Conservation (phyloP, 1,139 yeast genomes). For the Candida sanyaensis region DNA sequence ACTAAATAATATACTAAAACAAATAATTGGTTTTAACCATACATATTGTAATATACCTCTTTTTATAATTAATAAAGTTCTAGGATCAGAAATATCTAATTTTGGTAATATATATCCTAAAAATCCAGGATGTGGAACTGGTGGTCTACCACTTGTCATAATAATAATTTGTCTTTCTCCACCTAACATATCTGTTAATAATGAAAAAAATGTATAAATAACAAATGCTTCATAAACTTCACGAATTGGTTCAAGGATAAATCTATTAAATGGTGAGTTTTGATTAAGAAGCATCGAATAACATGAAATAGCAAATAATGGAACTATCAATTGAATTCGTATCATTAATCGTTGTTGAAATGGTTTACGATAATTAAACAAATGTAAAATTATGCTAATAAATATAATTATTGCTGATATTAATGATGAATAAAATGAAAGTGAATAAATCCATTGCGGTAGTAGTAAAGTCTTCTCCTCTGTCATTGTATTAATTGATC, state of each 20-base stretch:
- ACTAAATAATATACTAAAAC: constrained; percentile 54
- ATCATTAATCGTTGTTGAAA: constrained; percentile 83
- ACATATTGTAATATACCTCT: constrained; percentile 91
- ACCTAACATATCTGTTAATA: constrained; percentile 81
- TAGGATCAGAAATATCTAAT: constrained; percentile 86
- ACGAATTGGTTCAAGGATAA: constrained; percentile 70
- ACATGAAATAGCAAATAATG: constrained; percentile 57
- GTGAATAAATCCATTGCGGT: constrained; percentile 35
- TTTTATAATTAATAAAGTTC: constrained; percentile 72
- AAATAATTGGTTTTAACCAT: constrained; percentile 87
- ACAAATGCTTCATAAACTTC: constrained; percentile 97
- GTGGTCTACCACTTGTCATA: constrained; percentile 70
- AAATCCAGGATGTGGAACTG: constrained; percentile 72
- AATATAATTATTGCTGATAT: constrained; percentile 35
- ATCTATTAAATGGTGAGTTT: constrained; percentile 34
- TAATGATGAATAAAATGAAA: constrained; percentile 37
- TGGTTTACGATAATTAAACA: constrained; percentile 79
- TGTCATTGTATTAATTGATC: not conserved
- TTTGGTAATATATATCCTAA: constrained; percentile 49
- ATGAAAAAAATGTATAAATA: constrained; percentile 85
- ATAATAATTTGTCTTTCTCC: constrained; percentile 88
- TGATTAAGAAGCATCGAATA: constrained; percentile 52
- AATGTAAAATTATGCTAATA: constrained; percentile 33
- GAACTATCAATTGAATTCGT: constrained; percentile 73
- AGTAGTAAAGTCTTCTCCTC: constrained; percentile 15